These are phyloP conservation scores for Alternaria sp. DNA, from an alignment of 2,329 filamentous ascomycete species.

Conservation along the genomic window DNA sequence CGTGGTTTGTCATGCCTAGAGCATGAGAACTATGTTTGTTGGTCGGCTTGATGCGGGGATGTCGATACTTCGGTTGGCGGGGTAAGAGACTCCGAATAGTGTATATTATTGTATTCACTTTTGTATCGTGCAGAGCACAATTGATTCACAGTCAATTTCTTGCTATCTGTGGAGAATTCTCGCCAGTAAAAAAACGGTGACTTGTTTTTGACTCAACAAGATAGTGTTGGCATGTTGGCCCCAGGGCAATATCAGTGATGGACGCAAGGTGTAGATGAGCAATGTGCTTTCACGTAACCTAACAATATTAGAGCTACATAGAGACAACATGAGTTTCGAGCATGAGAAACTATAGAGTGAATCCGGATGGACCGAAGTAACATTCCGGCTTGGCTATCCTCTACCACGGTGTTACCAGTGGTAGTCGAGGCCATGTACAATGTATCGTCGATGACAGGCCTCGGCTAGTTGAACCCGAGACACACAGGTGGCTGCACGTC, in stretches of 20 bases:
- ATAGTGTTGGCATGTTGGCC: background rate
- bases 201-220: background rate
- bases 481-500: constrained; percentile 9
- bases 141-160: background rate
- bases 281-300: background rate
- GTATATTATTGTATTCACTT: background rate
- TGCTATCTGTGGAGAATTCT: background rate
- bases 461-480: background rate
- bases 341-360: background rate
- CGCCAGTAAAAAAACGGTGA: background rate
- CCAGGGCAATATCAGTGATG: background rate
- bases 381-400: background rate
- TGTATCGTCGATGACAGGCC: constrained; percentile 14
- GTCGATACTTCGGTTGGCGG: constrained; percentile 10
- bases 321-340: background rate
- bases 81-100: constrained; percentile 11
- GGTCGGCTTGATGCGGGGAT: constrained; percentile 1
- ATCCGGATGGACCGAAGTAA: background rate
- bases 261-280: background rate
- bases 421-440: background rate
- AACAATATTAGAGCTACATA: background rate
- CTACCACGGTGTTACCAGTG: background rate
- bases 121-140: background rate
- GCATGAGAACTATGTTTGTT: background rate
- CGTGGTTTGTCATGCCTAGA: background rate